Base-by-base conservation (phyloP, 1,139 yeast genomes). In the Wickerhamomyces sp. region DNA sequence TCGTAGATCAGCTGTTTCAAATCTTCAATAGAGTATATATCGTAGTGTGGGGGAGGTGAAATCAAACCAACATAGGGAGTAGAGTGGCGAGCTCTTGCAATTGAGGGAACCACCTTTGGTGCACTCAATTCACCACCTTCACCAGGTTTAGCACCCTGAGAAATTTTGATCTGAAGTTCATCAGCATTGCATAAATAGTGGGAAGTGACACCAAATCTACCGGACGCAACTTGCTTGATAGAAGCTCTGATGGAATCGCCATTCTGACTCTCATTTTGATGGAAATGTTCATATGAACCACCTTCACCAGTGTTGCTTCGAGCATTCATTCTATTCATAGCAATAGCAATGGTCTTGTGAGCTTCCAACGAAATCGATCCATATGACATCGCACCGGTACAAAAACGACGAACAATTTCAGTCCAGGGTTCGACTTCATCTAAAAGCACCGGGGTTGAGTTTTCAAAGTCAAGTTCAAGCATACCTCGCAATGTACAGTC, bases 391-490 rank as follows among this genome's bases (percentile, higher is more conserved):
- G 98, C 98, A 68, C 98, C 98, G 21, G 98, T 89, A 49, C 89
- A 91, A 59, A 91, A 91, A 55, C 98, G 78, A 55, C 96, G 82
- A 26, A 89, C 98, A 60, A 91, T 91, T 61, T 89, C 98, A 28
- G 97, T 91, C 98, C 98, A 91, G 32, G 98, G 98, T 67, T 91
- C 98, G 48, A 91, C 98, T 66, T 91, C 97, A 55, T 91, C 98
- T 45, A 91, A 66, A 38, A 97, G 97, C 40, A 91, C 93, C 6
- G 91, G 72, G 5, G 69, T 71, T 1, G 87, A 71, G 44, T 61
- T 61, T 26, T 77, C 86, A 55, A 64, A 85, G 61, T 91, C 96
- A 56, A 91, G 83, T 62, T 91, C 97, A 40, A 91, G 72, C 53
- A 91, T 66, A 30, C 98, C 98, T 63, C 98, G 81, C 49, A 91